Base-by-base conservation (phyloP, 1,139 yeast genomes). In the Saccharomycopsis hybrid region DNA sequence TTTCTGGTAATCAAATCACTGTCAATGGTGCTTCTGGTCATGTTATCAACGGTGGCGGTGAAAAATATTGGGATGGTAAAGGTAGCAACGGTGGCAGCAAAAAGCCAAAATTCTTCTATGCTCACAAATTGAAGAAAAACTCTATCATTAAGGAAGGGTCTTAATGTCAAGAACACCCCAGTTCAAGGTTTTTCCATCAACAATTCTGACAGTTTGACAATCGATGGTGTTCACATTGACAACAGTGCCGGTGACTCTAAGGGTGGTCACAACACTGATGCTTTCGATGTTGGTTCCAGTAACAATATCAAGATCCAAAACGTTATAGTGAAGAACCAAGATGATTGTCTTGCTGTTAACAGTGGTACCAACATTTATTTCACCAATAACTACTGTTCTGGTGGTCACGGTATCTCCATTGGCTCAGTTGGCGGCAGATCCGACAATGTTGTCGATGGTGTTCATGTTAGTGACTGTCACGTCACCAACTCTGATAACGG, bases 361-460 rank as follows among this genome's bases (percentile, higher is more conserved):
- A 54, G 56, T 5, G 58, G 58, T 46, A 48, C 45, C 7, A 44
- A 46, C 28, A 54, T 56, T 37, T 27, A 42, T 25, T 56, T 56
- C 47, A 29, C 30, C 25, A 49, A 50, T 41, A 55, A 55, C 37
- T 30, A 47, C 32, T 56, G 58, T 48, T 52, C 49, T 28, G 55
- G 54, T 47, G 57, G 57, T 39, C 57, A 56, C 40, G 58, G 58
- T 42, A 54, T 54, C 30, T 56, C 58, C 24, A 54, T 56, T 35
- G 57, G 57, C 24, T 54, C 56, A 18, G 56, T 55, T 36, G 57
- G 58, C 41, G 53, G 51, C 27, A 49, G 54, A 48, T 41, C 49
- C 8, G 41, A 47, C 30, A 51, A 55, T 39, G 35, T 38, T 30
- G 57, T 53, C 25, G 32, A 46, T 5, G 52, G 48, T 29, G 54